Percentiles rank a stretch among this genome's conserved stretches.
Evolutionary conservation across 345 rosid species (phyloP).

Genomic region (Dipteronia sinensis): DNA sequence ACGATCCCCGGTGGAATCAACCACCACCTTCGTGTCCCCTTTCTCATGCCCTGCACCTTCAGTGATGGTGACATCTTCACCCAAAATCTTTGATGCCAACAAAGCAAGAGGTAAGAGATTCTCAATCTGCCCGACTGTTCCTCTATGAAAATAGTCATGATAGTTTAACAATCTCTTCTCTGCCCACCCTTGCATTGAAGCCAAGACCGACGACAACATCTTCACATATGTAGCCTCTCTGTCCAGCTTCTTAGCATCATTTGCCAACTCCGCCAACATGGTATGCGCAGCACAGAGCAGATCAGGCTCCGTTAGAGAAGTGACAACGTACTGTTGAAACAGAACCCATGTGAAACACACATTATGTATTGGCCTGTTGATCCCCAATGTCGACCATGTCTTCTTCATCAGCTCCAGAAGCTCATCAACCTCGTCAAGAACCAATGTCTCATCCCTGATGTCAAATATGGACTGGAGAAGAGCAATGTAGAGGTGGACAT

Average conservation of each 20-base stretch:
- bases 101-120: conserved; percentile 73
- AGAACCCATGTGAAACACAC: conserved; percentile 86
- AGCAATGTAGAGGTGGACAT: conserved; percentile 60
- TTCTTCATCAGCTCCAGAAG: conserved; percentile 85
- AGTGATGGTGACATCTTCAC: conserved; percentile 59
- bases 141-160: conserved; percentile 73
- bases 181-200: conserved; percentile 80
- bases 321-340: conserved; percentile 72
- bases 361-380: conserved; percentile 67
- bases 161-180: conserved; percentile 75
- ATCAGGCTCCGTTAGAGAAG: conserved; percentile 70
- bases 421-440: conserved; percentile 90
- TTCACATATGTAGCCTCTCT: conserved; percentile 63
- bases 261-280: conserved; percentile 76
- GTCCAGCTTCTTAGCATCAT: conserved; percentile 69
- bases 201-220: conserved; percentile 58
- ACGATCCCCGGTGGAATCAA: conserved; percentile 57
- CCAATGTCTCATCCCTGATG: conserved; percentile 70
- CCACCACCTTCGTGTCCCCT: conserved; percentile 45
- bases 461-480: conserved; percentile 78
- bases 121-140: conserved; percentile 55
- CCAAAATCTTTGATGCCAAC: conserved; percentile 61
- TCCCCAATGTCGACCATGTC: conserved; percentile 87
- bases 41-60: conserved; percentile 48
- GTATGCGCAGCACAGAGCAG: conserved; percentile 73